Base-by-base conservation (phyloP, 1,139 yeast genomes). In the Geotrichum histeridarum region DNA sequence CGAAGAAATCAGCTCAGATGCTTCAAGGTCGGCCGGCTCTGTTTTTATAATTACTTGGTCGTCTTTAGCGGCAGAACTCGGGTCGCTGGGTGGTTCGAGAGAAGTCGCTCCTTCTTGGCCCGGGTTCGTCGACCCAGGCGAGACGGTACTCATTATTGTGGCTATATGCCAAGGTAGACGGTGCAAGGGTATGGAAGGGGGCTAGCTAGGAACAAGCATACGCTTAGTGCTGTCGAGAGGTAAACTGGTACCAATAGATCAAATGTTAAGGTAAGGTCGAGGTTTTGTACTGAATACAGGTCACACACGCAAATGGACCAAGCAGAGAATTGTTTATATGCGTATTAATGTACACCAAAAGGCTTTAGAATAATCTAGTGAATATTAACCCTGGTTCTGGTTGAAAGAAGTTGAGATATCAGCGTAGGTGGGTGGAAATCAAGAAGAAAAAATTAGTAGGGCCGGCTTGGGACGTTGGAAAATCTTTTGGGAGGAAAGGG, bases 101-200 rank as follows among this genome's bases (percentile, higher is more conserved):
- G 46, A 30, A 15, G 35, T 15, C 8, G 46, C 11, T 8, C 6
- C 27, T 44, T 31, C 48, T 7, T 33, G 17, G 35, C 14, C 14
- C 14, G 11, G 27, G 14, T 7, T 8, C 11, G 31, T 33, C 7
- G 22, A 14, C 27, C 48, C 48, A 44, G 48, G 48, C 15, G 48
- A 44, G 8, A 44, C 48, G 18, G 48, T 44, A 33, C 48, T 44
- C 48, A 44, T 44, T 32, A 8, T 17, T 32, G 8, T 31, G 36
- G 46, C 46, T n/a, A 42, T 18, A 27, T 42, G 46, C 46, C 46
- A 6, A 12, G 17, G 30, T 6, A 22, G 17, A 17, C 46, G 36
- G 36, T 27, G 4, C 14, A 14, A 42, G 30, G 3, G 46, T 15
- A 42, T 22, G 18, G 30, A 5, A n/a, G 35, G 15, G n/a, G 33